A percentile compares a stretch with the other conserved stretches of the same genome.
Evolutionary conservation across 75 land plant species (phyloP).

Genomic region (Pinus albicaulis): DNA sequence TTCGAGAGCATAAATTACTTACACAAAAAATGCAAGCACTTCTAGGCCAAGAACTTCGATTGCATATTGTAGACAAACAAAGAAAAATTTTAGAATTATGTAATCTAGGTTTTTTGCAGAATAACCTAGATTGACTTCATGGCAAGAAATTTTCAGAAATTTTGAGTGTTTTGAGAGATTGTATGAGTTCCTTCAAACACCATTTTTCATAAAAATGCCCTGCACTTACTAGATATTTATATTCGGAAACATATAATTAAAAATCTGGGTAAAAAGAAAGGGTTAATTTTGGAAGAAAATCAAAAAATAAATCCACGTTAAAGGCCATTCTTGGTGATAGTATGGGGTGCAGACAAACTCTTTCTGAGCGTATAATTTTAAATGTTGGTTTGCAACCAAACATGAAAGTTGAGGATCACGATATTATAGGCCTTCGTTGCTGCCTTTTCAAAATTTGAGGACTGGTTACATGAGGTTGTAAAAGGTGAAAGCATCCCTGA

Average conservation of each 20-base stretch:
- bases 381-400: constrained; percentile 81
- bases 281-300: constrained; percentile 24
- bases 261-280: constrained; percentile 16
- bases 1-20: too few relatives aligned
- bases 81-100: too few relatives aligned
- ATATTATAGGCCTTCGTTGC: constrained; percentile 36
- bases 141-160: too few relatives aligned
- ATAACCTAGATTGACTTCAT: too few relatives aligned
- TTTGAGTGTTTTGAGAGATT: too few relatives aligned
- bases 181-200: too few relatives aligned
- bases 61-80: too few relatives aligned
- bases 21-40: too few relatives aligned
- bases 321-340: constrained; percentile 73
- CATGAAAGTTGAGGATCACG: constrained; percentile 43
- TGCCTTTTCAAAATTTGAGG: constrained; percentile 82
- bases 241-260: neutral
- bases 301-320: constrained; percentile 62
- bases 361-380: constrained; percentile 88
- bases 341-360: constrained; percentile 87
- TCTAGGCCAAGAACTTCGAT: too few relatives aligned
- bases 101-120: too few relatives aligned
- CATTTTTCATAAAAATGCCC: too few relatives aligned
- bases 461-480: constrained; percentile 79
- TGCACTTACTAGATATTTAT: too few relatives aligned
- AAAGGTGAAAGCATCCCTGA: constrained; percentile 74